Percentiles rank a stretch among this genome's conserved stretches.
Conservation (phyloP, 2,329 filamentous ascomycete genomes). For the Diaporthe capsici region DNA sequence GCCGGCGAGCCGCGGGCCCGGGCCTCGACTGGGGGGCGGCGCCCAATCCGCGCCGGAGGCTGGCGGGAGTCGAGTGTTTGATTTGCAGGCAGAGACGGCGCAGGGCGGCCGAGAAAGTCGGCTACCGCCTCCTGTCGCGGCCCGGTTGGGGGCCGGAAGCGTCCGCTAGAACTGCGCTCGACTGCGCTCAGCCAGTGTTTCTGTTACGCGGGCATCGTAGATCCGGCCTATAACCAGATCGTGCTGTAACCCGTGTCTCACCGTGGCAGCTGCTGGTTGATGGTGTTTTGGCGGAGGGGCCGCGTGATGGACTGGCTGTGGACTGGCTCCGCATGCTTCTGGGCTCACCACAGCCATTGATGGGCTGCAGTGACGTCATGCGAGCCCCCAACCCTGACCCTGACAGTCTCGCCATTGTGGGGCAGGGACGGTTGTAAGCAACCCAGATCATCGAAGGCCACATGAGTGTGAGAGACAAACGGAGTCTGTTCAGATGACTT, state of each 20-base stretch:
- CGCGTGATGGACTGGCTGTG: neutral
- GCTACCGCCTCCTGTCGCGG: conserved; percentile 22
- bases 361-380: neutral
- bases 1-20: conserved; percentile 12
- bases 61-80: neutral
- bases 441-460: neutral
- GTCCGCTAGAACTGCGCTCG: neutral
- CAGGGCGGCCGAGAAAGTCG: conserved; percentile 24
- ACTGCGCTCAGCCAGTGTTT: conserved; percentile 16
- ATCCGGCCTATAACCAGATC: conserved; percentile 24
- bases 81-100: conserved; percentile 31
- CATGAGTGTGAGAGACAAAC: neutral
- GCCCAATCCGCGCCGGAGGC: neutral
- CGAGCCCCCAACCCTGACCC: neutral
- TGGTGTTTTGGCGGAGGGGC: neutral
- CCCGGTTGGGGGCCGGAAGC: conserved; percentile 27
- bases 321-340: neutral
- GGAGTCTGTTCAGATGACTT: neutral
- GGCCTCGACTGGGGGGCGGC: neutral
- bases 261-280: neutral
- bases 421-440: neutral
- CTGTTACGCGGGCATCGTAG: conserved; percentile 23
- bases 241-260: conserved; percentile 18
- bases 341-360: neutral
- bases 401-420: neutral